Evolutionary conservation across 306 rosid genomes (phyloP), one percentile per base, ranked within the genome.

Genomic region (Cicer cuneatum): DNA sequence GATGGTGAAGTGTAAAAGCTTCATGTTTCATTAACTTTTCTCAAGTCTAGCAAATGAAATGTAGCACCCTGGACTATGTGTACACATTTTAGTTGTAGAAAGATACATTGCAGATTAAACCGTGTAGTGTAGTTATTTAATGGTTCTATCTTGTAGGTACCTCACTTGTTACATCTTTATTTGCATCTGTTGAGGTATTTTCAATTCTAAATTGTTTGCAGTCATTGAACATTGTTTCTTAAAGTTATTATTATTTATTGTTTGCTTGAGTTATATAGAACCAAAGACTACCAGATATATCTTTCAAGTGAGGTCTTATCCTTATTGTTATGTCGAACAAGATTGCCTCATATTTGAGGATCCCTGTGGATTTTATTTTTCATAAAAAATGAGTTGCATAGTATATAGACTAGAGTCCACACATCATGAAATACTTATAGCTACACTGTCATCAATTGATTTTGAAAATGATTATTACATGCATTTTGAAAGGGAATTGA

Each of bases 1-100:
- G 19, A 38, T 67, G 12, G 77, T 63, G 65, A 79, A 69, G 72
- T 78, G 77, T 70, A 62, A 71, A 73, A 56, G 80, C 63, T 73
- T 74, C n/a, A 35, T 69, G 76, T 64, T 38, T 63, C 49, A 48
- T 76, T 81, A 57, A 11, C 12, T 70, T 70, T 49, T 48, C 12
- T 14, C 14, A 29, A 21, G 41, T 24, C 35, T 19, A n/a, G 54
- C 49, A 56, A 21, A 38, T 38, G 45, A 66, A 68, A 40, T 66
- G 19, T 66, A 66, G 65, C 58, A 66, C 49, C 13, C 57, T 60
- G 80, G 15, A 80, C 16, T 29, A 12, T 58, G 15, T 51, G 42
- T 51, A 15, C 45, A 40, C 56, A 53, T 79, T 78, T 64, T 79
- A 53, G 68, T 42, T 38, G 71, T 57, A 14, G 69, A 40, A 65